A percentile compares a stretch with the other conserved stretches of the same genome.
Evolutionary conservation across 495 filamentous ascomycete genomes (phyloP).

Genomic region (Cudoniella acicularis): DNA sequence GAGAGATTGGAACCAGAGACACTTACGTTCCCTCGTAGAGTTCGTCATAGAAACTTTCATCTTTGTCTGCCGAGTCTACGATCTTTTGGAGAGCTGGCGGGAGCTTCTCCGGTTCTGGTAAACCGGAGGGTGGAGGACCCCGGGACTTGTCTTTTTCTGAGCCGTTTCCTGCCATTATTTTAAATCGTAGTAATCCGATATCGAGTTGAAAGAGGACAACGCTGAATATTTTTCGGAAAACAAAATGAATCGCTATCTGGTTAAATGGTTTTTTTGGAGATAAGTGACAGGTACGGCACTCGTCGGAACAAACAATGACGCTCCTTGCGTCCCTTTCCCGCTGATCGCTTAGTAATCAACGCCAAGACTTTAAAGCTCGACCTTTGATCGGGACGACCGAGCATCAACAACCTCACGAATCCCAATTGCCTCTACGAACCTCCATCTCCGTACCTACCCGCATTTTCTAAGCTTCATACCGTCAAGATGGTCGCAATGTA

Average conservation of each 20-base stretch:
- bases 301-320: background rate
- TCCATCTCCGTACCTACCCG: constrained; percentile 30
- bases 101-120: constrained; percentile 58
- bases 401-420: constrained; percentile 23
- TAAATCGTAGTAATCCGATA: too few relatives aligned
- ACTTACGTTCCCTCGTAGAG: constrained; percentile 76
- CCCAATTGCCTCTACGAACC: constrained; percentile 25
- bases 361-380: constrained; percentile 16
- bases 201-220: too few relatives aligned
- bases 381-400: constrained; percentile 6
- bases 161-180: constrained; percentile 30
- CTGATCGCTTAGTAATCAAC: constrained; percentile 6
- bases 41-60: constrained; percentile 76
- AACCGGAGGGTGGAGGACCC: constrained; percentile 34
- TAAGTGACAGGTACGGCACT: too few relatives aligned
- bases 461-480: constrained; percentile 33
- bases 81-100: constrained; percentile 67
- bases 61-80: constrained; percentile 58
- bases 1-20: constrained; percentile 1
- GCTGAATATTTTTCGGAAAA: too few relatives aligned
- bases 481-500: constrained; percentile 84
- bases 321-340: background rate
- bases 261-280: too few relatives aligned
- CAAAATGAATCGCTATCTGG: too few relatives aligned
- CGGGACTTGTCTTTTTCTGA: constrained; percentile 11